Base-by-base conservation (phyloP, 192 early-diverging fungal species). In the Jimgerdemannia flammicorona region DNA sequence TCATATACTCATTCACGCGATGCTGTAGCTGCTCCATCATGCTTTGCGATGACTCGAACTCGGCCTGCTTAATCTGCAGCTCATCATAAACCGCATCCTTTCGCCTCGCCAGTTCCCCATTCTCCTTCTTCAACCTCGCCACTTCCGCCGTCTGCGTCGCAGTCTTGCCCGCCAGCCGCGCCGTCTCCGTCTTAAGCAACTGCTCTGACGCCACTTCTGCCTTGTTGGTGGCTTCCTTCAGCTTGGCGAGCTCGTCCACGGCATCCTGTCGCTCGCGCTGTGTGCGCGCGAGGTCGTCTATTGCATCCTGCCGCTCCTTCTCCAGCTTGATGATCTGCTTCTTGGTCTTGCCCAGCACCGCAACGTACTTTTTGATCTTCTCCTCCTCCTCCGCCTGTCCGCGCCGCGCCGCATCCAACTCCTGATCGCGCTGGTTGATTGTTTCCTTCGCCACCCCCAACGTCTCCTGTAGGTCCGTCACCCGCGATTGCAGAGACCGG, bases 31-130 rank as follows among this genome's bases (percentile, higher is more conserved):
- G 85, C 70, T 89, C 87, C 0, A 91, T 72, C 19, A 80, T 82
- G 8, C 79, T 85, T 72, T 89, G 88, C 10, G 88, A 89, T 18
- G 84, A 86, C 73, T 89, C 88, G 72, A 86, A 87, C 75, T 89
- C 86, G 10, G 88, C 88, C 63, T 86, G 84, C 73, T 86, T 89
- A 49, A 86, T 79, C 67, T 89, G 88, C 4, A 87, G 79, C 59
- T 89, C 84, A 64, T 89, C 88, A 81, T 85, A 86, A 70, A 84
- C 74, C 59, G 73, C 67, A 6, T 86, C 81, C 75, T 84, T 86
- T 71, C 83, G 80, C 19, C 85, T 79, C 3, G 78, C 70, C 41
- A 81, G 72, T 73, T 87, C 86, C 63, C 81, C 83, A 64, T 82
- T 79, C 67, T 87, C 83, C 75, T 80, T 81, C 19, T 76, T 79